A percentile compares a stretch with the other conserved stretches of the same genome.
phyloP scores from a whole-genome alignment of 1,139 yeast species.

The Kluyveromyces sp. region DNA sequence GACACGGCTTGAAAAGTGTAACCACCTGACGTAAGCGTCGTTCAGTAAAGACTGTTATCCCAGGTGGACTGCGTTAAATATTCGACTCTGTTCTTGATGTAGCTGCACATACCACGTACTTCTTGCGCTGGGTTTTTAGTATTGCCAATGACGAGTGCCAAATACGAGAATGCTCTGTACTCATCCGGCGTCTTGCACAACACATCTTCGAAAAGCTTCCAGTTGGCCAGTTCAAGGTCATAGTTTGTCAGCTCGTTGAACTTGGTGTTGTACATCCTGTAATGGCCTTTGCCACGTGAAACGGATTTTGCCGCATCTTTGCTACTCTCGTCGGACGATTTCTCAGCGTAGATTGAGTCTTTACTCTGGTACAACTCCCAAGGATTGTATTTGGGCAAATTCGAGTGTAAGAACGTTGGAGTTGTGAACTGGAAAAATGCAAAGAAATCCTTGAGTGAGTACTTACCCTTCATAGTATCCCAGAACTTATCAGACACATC shows the following conservation, averaged over 20 bases:
- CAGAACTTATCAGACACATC: constrained; percentile 7
- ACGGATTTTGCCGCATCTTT: constrained; percentile 15
- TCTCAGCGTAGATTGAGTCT: constrained; percentile 12
- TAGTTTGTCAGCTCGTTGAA: constrained; percentile 9
- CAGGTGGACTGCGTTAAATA: constrained; percentile 10
- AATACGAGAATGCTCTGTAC: constrained; percentile 10
- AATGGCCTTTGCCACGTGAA: constrained; percentile 23
- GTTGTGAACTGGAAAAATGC: constrained; percentile 9
- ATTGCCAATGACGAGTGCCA: constrained; percentile 4
- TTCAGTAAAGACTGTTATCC: constrained; percentile 7
- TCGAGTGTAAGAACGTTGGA: constrained; percentile 44
- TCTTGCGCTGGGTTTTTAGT: constrained; percentile 7
- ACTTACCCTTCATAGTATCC: constrained; percentile 3
- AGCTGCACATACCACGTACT: constrained; percentile 10
- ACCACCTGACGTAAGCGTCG: no score
- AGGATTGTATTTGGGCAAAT: constrained; percentile 50
- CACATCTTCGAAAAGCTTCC: constrained; percentile 8
- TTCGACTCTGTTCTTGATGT: constrained; percentile 11
- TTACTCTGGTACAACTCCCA: constrained; percentile 33
- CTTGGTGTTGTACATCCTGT: constrained; percentile 11
- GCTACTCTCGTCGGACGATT: constrained; percentile 7
- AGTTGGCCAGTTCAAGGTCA: constrained; percentile 13
- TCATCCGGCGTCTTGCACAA: constrained; percentile 7
- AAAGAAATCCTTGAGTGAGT: constrained; percentile 8
- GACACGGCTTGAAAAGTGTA: no score